Base-by-base conservation (phyloP, 2,329 filamentous ascomycete genomes). In the Colletotrichum camelliae region DNA sequence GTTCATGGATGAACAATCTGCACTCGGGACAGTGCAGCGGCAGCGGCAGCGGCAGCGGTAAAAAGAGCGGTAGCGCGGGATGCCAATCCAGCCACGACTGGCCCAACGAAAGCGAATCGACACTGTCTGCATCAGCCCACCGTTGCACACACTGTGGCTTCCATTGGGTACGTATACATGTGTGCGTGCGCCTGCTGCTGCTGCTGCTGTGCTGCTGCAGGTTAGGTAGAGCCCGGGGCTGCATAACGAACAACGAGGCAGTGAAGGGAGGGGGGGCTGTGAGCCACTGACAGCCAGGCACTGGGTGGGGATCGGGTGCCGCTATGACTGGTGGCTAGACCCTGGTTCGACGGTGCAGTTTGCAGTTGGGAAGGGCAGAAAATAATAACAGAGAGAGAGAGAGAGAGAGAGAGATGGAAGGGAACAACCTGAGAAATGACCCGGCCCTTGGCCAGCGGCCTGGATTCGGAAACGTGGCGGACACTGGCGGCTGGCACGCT, bases 401-500 rank as follows among this genome's bases (percentile, higher is more conserved):
- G n/a, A 61, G 24, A 24, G 24, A 4, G 33, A 24, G 31, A 33
- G 31, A 33, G 37, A 61, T 27, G 18, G 55, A 60, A 62, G 48
- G 21, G 48, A 67, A 33, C 60, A 61, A 33, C 12, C 39, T 43
- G 74, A 74, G 71, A 76, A 66, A 67, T 75, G 71, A 74, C 64
- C 57, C 48, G 70, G 43, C 33, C 60, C 72, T 71, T 66, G 60
- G 48, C 68, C 52, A 58, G 15, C 60, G 48, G 71, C 66, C 66
- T 76, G 65, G 60, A 76, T 74, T 76, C 66, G 74, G 74, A 76
- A 76, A 70, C 74, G 71, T 70, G 74, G 74, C 39, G 39, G 39
- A n/a, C 39, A 43, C 39, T 43, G 39, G 39, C 74, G 74, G 66
- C 71, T 76, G 74, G 71, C 70, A 76, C 74, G 65, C 74, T 61